Evolutionary conservation across 2,329 filamentous ascomycete species (phyloP), one percentile per base, ranked within the genome.

Genomic region (Penicillium sclerotigenum): DNA sequence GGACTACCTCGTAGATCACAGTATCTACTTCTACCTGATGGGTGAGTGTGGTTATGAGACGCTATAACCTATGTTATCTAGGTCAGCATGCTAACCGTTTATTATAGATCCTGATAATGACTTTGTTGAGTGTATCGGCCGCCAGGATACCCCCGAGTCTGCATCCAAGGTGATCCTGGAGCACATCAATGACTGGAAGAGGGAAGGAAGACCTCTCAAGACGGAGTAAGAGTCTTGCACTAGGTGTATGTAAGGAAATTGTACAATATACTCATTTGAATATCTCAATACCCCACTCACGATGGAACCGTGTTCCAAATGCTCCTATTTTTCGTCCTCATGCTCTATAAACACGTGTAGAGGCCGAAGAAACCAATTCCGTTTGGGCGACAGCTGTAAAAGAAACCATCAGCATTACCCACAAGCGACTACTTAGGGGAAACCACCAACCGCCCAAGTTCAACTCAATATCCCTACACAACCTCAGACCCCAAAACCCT

Each of bases 11-110:
- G 94, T 99, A 13, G 94, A 99, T 74, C 94, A 99, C 79, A 97
- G 91, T 75, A 99, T 99, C 66, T 99, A 99, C 81, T 99, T 99
- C 70, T 99, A 99, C 75, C 78, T 99, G 65, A 99, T 99, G 94
- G 84, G 83, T 86, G 72, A 74, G 82, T 57, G 20, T 34, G 11
- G 18, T 18, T 14, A 42, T 33, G 16, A 11, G 10, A 18, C 6
- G 3, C 13, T 37, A 26, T 16, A 34, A 26, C 20, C 9, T 31
- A 11, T n/a, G 28, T 37, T 40, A n/a, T 31, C 8, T 16, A 10
- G 2, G 45, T 38, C n/a, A 16, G 31, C 28, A 24, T 29, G 20
- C 45, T 56, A 50, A 59, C 55, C 54, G 34, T 54, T 46, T 22
- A n/a, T 47, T 2, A 28, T 66, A 86, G 94, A 97, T 73, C 94